A percentile compares a stretch with the other conserved stretches of the same genome.
Conservation (phyloP, 768 basidiomycete genomes). For the Tricholoma furcatifolium region DNA sequence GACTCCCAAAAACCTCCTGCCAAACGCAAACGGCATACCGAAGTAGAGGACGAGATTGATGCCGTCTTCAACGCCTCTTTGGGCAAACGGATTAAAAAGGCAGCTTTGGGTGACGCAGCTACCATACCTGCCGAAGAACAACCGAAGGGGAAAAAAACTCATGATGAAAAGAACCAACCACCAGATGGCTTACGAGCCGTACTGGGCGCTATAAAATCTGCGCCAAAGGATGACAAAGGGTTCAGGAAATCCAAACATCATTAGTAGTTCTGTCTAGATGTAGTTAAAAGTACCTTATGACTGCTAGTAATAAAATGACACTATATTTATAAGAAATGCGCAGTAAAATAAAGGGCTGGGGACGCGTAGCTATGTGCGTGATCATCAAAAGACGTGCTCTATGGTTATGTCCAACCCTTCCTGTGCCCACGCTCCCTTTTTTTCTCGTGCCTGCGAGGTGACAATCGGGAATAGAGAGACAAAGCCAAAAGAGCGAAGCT, state of each 20-base stretch:
- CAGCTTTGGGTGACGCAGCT: slow-evolving; percentile 33
- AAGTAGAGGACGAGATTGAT: slow-evolving; percentile 70
- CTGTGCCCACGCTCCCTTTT: slow-evolving; percentile 19
- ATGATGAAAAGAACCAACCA: slow-evolving; percentile 6
- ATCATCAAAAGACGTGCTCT: slow-evolving; percentile 1
- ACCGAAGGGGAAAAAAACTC: slow-evolving; percentile 7
- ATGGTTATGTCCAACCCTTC: slow-evolving; percentile 26
- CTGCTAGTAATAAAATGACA: too few relatives aligned
- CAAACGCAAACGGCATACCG: slow-evolving; percentile 44
- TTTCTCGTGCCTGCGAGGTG: slow-evolving; percentile 17
- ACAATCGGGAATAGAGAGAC: slow-evolving; percentile 27
- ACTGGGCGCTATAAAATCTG: slow-evolving; percentile 58
- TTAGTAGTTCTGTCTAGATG: background rate
- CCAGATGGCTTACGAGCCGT: slow-evolving; percentile 48
- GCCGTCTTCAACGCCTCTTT: slow-evolving; percentile 59
- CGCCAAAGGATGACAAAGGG: slow-evolving; percentile 46
- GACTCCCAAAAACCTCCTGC: background rate
- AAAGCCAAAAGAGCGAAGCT: slow-evolving; percentile 26
- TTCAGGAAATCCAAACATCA: slow-evolving; percentile 24
- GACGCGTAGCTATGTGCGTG: background rate
- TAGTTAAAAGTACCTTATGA: too few relatives aligned
- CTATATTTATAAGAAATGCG: too few relatives aligned
- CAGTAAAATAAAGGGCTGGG: too few relatives aligned
- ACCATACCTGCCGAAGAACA: background rate
- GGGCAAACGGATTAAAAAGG: slow-evolving; percentile 60